Conservation (phyloP, 2,329 filamentous ascomycete species). For the Blumeriella jaapii region DNA sequence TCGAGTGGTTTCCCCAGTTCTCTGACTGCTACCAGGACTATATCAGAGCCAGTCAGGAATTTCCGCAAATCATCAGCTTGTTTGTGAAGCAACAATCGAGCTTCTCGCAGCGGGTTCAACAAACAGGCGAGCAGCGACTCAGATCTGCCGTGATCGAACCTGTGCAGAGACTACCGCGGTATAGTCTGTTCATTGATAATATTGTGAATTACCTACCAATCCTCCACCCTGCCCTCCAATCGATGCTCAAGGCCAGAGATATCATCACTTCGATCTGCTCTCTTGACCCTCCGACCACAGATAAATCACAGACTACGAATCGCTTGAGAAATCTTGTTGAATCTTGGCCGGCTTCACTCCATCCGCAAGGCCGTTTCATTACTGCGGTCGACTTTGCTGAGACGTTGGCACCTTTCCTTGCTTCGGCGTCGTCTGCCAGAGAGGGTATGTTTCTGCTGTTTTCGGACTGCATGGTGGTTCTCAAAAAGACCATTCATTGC, state of each 20-base stretch:
- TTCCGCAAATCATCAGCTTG: conserved; percentile 67
- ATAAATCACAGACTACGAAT: conserved; percentile 63
- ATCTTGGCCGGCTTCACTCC: conserved; percentile 61
- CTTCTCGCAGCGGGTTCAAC: conserved; percentile 67
- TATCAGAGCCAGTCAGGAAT: conserved; percentile 79
- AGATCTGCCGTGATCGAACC: conserved; percentile 92
- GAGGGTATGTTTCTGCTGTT: conserved; percentile 74
- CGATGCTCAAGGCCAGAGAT: conserved; percentile 79
- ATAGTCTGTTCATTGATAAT: conserved; percentile 92
- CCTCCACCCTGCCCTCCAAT: conserved; percentile 71
- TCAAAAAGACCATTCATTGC: conserved; percentile 56
- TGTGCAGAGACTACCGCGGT: conserved; percentile 85
- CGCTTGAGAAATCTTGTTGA: conserved; percentile 67
- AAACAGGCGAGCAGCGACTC: conserved; percentile 80
- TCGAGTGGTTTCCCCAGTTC: conserved; percentile 91
- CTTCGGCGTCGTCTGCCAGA: conserved; percentile 27
- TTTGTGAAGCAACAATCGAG: conserved; percentile 74
- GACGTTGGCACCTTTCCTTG: conserved; percentile 55
- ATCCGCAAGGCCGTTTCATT: conserved; percentile 68
- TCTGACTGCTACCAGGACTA: conserved; percentile 87
- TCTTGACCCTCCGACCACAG: conserved; percentile 61
- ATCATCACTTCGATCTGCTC: conserved; percentile 95
- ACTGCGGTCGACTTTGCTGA: conserved; percentile 72
- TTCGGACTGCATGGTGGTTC: conserved; percentile 65
- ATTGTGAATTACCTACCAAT: conserved; percentile 79